Conservation (phyloP, 495 filamentous ascomycete species). For the Aspergillus taichungensis region DNA sequence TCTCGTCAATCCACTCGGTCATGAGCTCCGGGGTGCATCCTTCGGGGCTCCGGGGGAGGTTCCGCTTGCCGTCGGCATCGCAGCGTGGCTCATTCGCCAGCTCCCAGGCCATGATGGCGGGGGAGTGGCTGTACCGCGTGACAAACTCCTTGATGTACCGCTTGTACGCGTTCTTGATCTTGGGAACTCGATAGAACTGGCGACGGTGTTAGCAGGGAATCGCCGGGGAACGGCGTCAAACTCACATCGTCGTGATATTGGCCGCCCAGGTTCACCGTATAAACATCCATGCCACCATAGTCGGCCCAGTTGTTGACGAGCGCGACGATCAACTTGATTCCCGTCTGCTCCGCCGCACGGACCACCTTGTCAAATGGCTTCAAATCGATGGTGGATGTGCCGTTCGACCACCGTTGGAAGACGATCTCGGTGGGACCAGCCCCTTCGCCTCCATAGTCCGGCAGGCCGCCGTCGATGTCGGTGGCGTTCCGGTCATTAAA, state of each 20-base stretch:
- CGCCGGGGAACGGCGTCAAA: not conserved
- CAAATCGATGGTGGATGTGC: slow-evolving; percentile 51
- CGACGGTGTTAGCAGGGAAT: slow-evolving; percentile 8
- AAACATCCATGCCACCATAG: slow-evolving; percentile 55
- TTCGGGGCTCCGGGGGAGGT: slow-evolving; percentile 4
- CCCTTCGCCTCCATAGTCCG: slow-evolving; percentile 9
- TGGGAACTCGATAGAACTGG: slow-evolving; percentile 42
- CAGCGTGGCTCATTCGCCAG: slow-evolving; percentile 60
- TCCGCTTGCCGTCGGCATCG: slow-evolving; percentile 23
- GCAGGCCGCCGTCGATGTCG: slow-evolving; percentile 20
- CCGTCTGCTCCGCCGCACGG: slow-evolving; percentile 39
- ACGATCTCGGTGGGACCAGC: slow-evolving; percentile 31
- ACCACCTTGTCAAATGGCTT: slow-evolving; percentile 57
- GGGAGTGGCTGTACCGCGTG: slow-evolving; percentile 43
- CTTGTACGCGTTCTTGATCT: slow-evolving; percentile 47
- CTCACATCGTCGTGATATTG: slow-evolving; percentile 13
- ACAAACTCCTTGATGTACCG: slow-evolving; percentile 55
- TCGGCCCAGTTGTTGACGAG: slow-evolving; percentile 48
- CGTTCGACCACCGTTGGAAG: slow-evolving; percentile 45
- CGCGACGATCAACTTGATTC: slow-evolving; percentile 46
- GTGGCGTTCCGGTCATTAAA: slow-evolving; percentile 50
- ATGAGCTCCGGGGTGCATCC: slow-evolving; percentile 46
- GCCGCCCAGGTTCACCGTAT: slow-evolving; percentile 48
- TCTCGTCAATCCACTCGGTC: slow-evolving; percentile 48
- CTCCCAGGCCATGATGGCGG: slow-evolving; percentile 60